Base-by-base conservation (phyloP, 495 filamentous ascomycete genomes). In the Oidiodendron maius region DNA sequence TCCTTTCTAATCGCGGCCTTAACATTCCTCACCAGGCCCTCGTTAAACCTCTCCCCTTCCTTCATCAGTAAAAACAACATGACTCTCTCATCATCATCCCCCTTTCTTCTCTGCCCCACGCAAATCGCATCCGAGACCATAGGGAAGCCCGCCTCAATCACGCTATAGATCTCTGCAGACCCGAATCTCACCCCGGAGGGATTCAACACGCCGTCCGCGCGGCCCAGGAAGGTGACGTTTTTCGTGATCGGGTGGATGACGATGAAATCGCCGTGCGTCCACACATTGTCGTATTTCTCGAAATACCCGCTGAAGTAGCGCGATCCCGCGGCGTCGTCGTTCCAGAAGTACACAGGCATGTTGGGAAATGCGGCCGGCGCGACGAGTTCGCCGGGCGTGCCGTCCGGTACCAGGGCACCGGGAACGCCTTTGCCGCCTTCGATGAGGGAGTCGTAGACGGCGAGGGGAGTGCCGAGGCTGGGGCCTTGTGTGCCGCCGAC, bases 151-250 rank as follows among this genome's bases (percentile, higher is more conserved):
- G 71, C 68, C 61, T 91, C 87, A 18, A 90, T 63, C 3, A 89
- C 82, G 16, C 70, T 68, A 64, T 91, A 91, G 38, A 91, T 83
- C 63, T 91, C 87, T 4, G 88, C 85, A 35, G 80, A 85, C 13
- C 90, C 90, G 55, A 96, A 96, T 26, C 90, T 70, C 9, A 96
- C 87, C 0, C 90, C 90, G 9, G 76, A 80, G 0, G 90, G 90
- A 64, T 96, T 96, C 23, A 96, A 68, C 34, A 95, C 88, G 3
- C 90, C 90, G 58, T 96, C 90, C 17, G 89, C 91, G 42, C 90
- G 78, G 32, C 90, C 90, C 36, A 86, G 75, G 60, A 91, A 84
- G 24, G 76, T 62, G 12, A 90, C 60, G 46, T 78, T 74, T 22
- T 73, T 70, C 10, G 86, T 90, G 15, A 68, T 47, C 0, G 87